Conservation (phyloP, 1,284 basidiomycete species). For the Butyriboletus appendiculatus region DNA sequence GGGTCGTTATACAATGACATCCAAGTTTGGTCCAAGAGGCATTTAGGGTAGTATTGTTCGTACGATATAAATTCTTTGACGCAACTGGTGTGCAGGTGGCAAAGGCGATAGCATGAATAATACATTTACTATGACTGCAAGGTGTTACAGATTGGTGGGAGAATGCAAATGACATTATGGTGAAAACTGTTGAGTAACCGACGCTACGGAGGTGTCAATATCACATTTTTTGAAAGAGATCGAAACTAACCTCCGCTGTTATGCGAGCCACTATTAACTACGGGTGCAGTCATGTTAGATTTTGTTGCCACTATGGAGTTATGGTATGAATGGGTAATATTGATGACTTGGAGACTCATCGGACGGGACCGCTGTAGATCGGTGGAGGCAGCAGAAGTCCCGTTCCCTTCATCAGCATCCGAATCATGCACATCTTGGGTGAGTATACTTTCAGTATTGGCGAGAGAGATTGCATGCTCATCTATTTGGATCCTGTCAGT, state of each 20-base stretch:
- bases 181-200: neutral
- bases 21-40: neutral
- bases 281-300: neutral
- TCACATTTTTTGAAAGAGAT: neutral
- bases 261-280: neutral
- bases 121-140: neutral
- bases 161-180: conserved; percentile 1
- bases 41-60: too few relatives aligned
- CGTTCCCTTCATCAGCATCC: neutral
- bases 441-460: conserved; percentile 2
- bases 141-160: neutral
- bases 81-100: neutral
- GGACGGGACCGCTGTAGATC: neutral
- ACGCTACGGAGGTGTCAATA: conserved; percentile 8
- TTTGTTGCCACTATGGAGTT: conserved; percentile 8
- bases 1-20: too few relatives aligned
- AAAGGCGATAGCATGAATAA: neutral
- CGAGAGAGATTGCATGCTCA: conserved; percentile 10
- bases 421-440: neutral
- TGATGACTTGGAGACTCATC: conserved; percentile 1
- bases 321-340: neutral
- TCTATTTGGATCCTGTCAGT: conserved; percentile 5
- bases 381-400: neutral
- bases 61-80: neutral
- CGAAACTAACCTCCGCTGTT: conserved; percentile 9